Evolutionary conservation across 257 asterid species (phyloP).

Genomic region (Linaria vulgaris): DNA sequence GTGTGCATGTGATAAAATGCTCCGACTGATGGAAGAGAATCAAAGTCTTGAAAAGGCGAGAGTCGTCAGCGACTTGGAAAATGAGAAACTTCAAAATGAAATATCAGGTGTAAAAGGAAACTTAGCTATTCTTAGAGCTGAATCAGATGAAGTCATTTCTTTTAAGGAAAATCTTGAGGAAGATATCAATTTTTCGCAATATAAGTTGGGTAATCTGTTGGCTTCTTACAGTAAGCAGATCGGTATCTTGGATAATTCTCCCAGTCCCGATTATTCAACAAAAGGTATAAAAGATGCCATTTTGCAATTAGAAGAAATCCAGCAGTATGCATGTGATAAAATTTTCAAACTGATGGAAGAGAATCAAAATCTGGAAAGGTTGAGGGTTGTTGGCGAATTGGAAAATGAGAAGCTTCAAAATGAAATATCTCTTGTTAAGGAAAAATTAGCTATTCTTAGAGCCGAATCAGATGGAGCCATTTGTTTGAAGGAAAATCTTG

Average conservation of each 20-base stretch:
- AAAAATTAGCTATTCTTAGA: constrained; percentile 42
- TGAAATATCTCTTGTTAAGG: constrained; percentile 50
- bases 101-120: constrained; percentile 49
- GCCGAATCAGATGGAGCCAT: constrained; percentile 50
- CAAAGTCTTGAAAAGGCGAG: constrained; percentile 28
- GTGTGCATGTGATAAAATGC: constrained; percentile 38
- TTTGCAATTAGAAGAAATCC: constrained; percentile 65
- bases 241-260: constrained; percentile 32
- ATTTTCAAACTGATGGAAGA: constrained; percentile 58
- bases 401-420: constrained; percentile 50
- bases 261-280: constrained; percentile 30
- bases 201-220: constrained; percentile 50
- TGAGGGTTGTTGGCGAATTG: too few species aligned
- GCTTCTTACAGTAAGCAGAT: constrained; percentile 40
- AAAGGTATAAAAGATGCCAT: constrained; percentile 46
- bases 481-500: constrained; percentile 52
- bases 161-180: constrained; percentile 55
- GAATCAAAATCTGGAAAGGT: too few species aligned
- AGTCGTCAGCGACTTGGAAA: constrained; percentile 28
- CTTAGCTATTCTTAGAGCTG: constrained; percentile 37
- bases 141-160: constrained; percentile 50
- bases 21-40: constrained; percentile 65
- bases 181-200: constrained; percentile 45
- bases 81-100: constrained; percentile 50
- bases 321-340: constrained; percentile 40